Evolutionary conservation across 495 filamentous ascomycete genomes (phyloP).

Genomic region (Lepidopterella palustris): DNA sequence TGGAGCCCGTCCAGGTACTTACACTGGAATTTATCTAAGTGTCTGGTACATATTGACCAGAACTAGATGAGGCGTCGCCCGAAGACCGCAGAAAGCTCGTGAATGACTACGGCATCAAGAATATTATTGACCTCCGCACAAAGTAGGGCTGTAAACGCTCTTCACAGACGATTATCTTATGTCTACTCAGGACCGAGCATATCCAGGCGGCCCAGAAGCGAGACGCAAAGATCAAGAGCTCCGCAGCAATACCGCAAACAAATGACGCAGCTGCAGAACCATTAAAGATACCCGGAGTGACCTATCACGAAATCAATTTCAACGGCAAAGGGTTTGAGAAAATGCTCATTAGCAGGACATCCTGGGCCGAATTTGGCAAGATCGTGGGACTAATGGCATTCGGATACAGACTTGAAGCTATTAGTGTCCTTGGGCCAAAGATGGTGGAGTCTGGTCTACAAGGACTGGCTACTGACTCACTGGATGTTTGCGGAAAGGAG

Average conservation of each 20-base stretch:
- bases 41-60: background rate
- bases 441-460: conserved; percentile 62
- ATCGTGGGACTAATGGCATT: conserved; percentile 51
- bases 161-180: background rate
- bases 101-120: conserved; percentile 58
- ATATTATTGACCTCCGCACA: conserved; percentile 72
- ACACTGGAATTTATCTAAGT: conserved; percentile 14
- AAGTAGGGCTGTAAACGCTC: conserved; percentile 42
- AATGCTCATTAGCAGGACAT: conserved; percentile 60
- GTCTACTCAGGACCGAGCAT: conserved; percentile 59
- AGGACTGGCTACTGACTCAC: conserved; percentile 57
- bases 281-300: conserved; percentile 53
- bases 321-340: conserved; percentile 66
- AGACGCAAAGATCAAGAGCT: conserved; percentile 39
- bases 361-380: conserved; percentile 59
- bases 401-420: conserved; percentile 61
- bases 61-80: conserved; percentile 59
- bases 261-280: conserved; percentile 43
- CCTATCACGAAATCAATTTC: conserved; percentile 58
- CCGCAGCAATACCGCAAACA: conserved; percentile 36
- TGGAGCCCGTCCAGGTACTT: conserved; percentile 59
- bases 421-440: conserved; percentile 57
- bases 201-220: conserved; percentile 60
- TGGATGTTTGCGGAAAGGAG: conserved; percentile 57
- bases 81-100: conserved; percentile 54